Percentiles rank a stretch among this genome's conserved stretches.
Conservation (phyloP, 176 grass and related monocot genomes). For the Chloris gayana region DNA sequence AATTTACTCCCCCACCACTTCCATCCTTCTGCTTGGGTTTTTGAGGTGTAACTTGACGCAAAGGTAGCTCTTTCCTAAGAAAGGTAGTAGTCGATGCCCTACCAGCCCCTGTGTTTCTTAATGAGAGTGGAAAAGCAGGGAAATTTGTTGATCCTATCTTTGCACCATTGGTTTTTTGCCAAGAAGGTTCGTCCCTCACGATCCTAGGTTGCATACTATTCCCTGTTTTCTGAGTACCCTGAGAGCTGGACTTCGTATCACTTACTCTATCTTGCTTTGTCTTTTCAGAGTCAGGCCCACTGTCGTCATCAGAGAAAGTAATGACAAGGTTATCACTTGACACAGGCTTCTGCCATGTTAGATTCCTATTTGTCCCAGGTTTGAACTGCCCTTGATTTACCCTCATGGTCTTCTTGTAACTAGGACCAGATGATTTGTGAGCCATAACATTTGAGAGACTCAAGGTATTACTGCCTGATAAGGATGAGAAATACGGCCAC, state of each 20-base stretch:
- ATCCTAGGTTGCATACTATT: conserved; percentile 37
- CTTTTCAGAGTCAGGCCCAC: conserved; percentile 64
- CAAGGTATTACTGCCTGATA: conserved; percentile 53
- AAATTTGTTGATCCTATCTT: conserved; percentile 48
- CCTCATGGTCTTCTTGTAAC: conserved; percentile 60
- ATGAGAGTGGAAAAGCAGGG: conserved; percentile 30
- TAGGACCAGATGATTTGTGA: conserved; percentile 48
- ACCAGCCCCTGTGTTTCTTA: conserved; percentile 45
- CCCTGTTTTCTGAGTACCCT: conserved; percentile 46
- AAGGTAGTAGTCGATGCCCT: conserved; percentile 45
- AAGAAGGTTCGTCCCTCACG: conserved; percentile 31
- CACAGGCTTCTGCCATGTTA: conserved; percentile 78
- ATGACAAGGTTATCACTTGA: conserved; percentile 84
- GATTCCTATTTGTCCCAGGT: conserved; percentile 61
- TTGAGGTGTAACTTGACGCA: conserved; percentile 47
- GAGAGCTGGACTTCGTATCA: conserved; percentile 40
- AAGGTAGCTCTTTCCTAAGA: conserved; percentile 43
- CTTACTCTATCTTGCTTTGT: conserved; percentile 34
- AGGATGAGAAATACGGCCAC: conserved; percentile 20
- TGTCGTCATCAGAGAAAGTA: conserved; percentile 94
- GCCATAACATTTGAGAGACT: conserved; percentile 33
- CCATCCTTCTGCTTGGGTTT: conserved; percentile 48
- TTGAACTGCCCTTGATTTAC: conserved; percentile 66
- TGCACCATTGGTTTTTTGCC: conserved; percentile 32
- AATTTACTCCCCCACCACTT: conserved; percentile 42